Conservation (phyloP, 805 yeast species). For the Scheffersomyces coipomensis region DNA sequence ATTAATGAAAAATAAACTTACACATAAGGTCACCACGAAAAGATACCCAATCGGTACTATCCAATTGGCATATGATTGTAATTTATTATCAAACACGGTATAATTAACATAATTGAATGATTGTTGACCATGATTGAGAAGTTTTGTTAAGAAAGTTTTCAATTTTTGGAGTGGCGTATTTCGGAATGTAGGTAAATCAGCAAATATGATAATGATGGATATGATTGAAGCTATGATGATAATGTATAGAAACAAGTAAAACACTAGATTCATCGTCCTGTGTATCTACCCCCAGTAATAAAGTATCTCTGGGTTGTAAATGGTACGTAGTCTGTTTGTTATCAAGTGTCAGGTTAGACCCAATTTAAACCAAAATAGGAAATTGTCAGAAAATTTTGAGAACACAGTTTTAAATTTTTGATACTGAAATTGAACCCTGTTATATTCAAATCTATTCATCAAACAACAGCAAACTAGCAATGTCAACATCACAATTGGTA, state of each 20-base stretch:
- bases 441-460: not conserved
- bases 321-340: too few species aligned
- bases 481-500: not conserved
- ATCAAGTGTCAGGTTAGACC: too few species aligned
- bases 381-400: too few species aligned
- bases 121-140: not conserved
- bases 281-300: too few species aligned
- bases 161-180: slow-evolving; percentile 30
- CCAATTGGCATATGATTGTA: slow-evolving; percentile 32
- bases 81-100: not conserved
- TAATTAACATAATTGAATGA: not conserved
- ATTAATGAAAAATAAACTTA: slow-evolving; percentile 27
- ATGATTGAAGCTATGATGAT: slow-evolving; percentile 10
- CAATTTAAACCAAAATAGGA: too few species aligned
- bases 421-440: too few species aligned
- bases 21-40: slow-evolving; percentile 30
- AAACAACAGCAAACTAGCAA: not conserved
- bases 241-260: not conserved
- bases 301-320: too few species aligned
- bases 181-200: slow-evolving; percentile 45
- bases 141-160: slow-evolving; percentile 6
- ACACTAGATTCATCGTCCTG: too few species aligned
- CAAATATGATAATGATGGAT: slow-evolving; percentile 40
- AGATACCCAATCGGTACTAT: slow-evolving; percentile 43
- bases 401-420: too few species aligned